Evolutionary conservation across 2,329 filamentous ascomycete species (phyloP).

Genomic region (Microsporum canis): DNA sequence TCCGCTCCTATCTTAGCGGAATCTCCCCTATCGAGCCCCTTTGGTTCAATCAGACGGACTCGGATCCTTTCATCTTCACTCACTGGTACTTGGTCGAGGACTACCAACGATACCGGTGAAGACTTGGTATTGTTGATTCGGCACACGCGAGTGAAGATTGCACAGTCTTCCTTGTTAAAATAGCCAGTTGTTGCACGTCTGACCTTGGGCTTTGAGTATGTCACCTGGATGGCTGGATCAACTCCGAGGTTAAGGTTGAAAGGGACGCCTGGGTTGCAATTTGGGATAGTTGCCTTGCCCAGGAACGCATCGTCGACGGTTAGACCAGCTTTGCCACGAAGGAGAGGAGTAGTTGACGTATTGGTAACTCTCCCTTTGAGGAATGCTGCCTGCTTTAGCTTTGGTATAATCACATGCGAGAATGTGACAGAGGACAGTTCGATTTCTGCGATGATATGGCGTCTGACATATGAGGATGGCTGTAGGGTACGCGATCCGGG

Average conservation of each 20-base stretch:
- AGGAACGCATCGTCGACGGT: conserved; percentile 24
- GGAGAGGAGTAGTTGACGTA: conserved; percentile 24
- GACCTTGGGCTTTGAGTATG: conserved; percentile 23
- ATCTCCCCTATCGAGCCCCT: conserved; percentile 20
- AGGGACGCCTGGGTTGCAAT: conserved; percentile 20
- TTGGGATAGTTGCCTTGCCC: conserved; percentile 19
- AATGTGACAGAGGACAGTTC: conserved; percentile 26
- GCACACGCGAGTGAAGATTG: conserved; percentile 23
- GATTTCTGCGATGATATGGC: conserved; percentile 31
- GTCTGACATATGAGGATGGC: conserved; percentile 25
- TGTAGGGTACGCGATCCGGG: conserved; percentile 28
- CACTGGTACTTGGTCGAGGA: conserved; percentile 26
- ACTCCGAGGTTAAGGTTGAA: conserved; percentile 26
- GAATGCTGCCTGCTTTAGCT: conserved; percentile 31
- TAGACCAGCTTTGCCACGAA: conserved; percentile 20
- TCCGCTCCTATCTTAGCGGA: conserved; percentile 9
- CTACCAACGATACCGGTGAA: conserved; percentile 18
- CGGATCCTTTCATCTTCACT: conserved; percentile 24
- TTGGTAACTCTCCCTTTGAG: conserved; percentile 32
- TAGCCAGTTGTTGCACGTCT: conserved; percentile 20
- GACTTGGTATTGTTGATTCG: conserved; percentile 25
- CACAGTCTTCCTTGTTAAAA: conserved; percentile 24
- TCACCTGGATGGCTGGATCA: conserved; percentile 23
- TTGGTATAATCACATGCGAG: conserved; percentile 30
- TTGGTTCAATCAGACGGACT: conserved; percentile 21